phyloP scores from a whole-genome alignment of 192 early-diverging fungal species.

The Linnemannia zychae region DNA sequence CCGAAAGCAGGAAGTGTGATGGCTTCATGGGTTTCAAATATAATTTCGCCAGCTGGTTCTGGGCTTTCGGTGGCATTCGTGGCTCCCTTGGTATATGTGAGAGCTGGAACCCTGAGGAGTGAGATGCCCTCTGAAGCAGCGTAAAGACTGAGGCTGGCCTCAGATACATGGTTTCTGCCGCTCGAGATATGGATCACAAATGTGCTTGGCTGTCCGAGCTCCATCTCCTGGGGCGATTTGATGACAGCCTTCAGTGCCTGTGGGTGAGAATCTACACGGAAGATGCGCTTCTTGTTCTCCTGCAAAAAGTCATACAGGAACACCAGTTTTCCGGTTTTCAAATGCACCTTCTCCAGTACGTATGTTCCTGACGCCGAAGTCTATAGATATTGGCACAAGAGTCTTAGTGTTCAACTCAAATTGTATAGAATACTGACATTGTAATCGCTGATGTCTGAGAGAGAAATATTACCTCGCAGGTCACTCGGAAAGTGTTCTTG shows the following conservation, averaged over 20 bases:
- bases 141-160: slow-evolving; percentile 36
- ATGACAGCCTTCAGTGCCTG: slow-evolving; percentile 48
- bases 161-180: slow-evolving; percentile 45
- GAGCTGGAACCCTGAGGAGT: slow-evolving; percentile 10
- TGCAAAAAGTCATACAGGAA: slow-evolving; percentile 69
- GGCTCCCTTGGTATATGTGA: slow-evolving; percentile 34
- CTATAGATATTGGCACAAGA: slow-evolving; percentile 26
- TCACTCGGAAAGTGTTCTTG: slow-evolving; percentile 63
- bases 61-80: neutral
- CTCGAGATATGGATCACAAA: slow-evolving; percentile 52
- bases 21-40: slow-evolving; percentile 24
- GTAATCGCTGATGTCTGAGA: too few relatives aligned
- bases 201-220: slow-evolving; percentile 51
- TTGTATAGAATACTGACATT: too few relatives aligned
- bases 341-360: slow-evolving; percentile 62
- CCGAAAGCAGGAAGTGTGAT: slow-evolving; percentile 41
- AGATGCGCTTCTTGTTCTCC: slow-evolving; percentile 60
- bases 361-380: slow-evolving; percentile 74
- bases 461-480: slow-evolving; percentile 59
- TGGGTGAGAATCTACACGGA: slow-evolving; percentile 64
- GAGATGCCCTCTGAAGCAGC: slow-evolving; percentile 46
- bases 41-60: slow-evolving; percentile 19
- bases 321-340: slow-evolving; percentile 71
- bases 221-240: slow-evolving; percentile 51
- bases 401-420: neutral